phyloP scores from a whole-genome alignment of 1,284 basidiomycete species.

The Ceratorhiza oryzae-sativae region DNA sequence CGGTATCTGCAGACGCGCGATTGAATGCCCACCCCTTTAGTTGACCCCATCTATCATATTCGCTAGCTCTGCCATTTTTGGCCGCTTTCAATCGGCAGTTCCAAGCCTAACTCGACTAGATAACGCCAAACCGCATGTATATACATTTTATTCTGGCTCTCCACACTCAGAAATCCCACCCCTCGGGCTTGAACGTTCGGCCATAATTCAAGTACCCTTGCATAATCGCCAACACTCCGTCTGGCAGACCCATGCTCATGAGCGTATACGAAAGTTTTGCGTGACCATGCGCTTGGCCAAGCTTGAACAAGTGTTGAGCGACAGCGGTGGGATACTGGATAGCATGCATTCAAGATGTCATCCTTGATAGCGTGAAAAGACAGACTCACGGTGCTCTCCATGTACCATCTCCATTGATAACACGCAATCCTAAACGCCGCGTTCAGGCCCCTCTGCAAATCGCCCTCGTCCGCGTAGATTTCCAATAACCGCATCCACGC shows the following conservation, averaged over 20 bases:
- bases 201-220: slow-evolving; percentile 82
- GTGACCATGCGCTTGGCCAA: slow-evolving; percentile 93
- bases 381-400: slow-evolving; percentile 74
- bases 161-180: slow-evolving; percentile 43
- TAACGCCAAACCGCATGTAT: neutral
- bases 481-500: slow-evolving; percentile 93
- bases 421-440: slow-evolving; percentile 91
- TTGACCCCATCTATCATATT: no score
- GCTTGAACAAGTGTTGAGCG: slow-evolving; percentile 88
- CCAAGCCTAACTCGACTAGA: neutral
- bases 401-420: slow-evolving; percentile 71
- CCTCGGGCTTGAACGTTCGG: slow-evolving; percentile 78
- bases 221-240: slow-evolving; percentile 85
- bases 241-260: slow-evolving; percentile 90
- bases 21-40: no score
- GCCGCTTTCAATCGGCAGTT: no score
- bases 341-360: neutral
- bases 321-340: slow-evolving; percentile 88
- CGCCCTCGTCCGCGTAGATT: slow-evolving; percentile 92
- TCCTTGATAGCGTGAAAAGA: slow-evolving; percentile 26
- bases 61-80: no score
- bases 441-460: slow-evolving; percentile 89
- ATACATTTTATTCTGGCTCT: neutral
- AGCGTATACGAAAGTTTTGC: slow-evolving; percentile 94
- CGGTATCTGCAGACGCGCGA: no score